A percentile compares a stretch with the other conserved stretches of the same genome.
Conservation (phyloP, 192 early-diverging fungal species). For the Coemansia sp. region DNA sequence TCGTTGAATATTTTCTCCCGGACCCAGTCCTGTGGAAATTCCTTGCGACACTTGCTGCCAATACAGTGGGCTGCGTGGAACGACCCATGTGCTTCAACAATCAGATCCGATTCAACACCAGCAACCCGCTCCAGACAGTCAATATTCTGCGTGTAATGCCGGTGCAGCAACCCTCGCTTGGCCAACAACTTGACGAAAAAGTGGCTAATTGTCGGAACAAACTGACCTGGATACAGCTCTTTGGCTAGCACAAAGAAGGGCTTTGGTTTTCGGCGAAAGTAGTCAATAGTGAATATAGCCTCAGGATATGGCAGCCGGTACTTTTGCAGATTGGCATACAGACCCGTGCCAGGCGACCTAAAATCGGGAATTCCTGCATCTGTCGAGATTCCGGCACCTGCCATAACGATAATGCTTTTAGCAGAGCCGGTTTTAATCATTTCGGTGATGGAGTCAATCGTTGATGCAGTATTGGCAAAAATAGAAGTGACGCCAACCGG, state of each 20-base stretch:
- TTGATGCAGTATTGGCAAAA: conserved; percentile 15
- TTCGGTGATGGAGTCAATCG: conserved; percentile 32
- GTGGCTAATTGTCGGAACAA: conserved; percentile 77
- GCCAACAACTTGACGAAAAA: conserved; percentile 82
- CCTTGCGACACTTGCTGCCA: conserved; percentile 35
- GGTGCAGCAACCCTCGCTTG: conserved; percentile 67
- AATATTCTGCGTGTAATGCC: conserved; percentile 96
- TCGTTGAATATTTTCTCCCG: conserved; percentile 57
- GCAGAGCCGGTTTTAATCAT: conserved; percentile 24
- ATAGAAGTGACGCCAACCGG: conserved; percentile 12
- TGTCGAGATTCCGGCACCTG: conserved; percentile 90
- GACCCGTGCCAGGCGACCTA: conserved; percentile 84
- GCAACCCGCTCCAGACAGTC: conserved; percentile 90
- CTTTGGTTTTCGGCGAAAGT: conserved; percentile 79
- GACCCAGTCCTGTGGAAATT: conserved; percentile 48
- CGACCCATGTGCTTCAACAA: conserved; percentile 95
- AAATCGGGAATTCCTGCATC: conserved; percentile 84
- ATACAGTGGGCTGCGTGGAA: conserved; percentile 84
- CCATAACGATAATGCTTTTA: conserved; percentile 77
- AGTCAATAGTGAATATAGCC: conserved; percentile 93
- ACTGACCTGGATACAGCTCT: conserved; percentile 85
- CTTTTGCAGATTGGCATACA: conserved; percentile 87
- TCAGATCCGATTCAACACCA: conserved; percentile 63
- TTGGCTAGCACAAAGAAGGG: conserved; percentile 88
- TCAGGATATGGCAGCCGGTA: conserved; percentile 92